These are phyloP conservation scores for Aspergillus nanangensis DNA, from an alignment of 495 filamentous ascomycete genomes.

Conservation along the genomic window DNA sequence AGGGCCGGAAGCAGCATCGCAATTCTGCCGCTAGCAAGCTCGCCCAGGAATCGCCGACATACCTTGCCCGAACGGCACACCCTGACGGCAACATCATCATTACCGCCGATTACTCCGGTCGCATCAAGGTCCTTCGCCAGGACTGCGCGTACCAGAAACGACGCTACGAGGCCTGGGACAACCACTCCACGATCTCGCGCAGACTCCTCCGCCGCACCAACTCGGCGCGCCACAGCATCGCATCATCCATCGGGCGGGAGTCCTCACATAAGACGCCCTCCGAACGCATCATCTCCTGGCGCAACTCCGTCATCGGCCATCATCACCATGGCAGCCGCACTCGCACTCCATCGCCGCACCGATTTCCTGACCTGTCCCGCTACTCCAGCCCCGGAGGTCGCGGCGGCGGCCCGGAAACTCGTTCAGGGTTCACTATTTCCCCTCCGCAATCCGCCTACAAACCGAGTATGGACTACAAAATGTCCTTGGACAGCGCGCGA, in stretches of 20 bases:
- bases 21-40: slow-evolving; percentile 47
- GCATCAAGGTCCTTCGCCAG: slow-evolving; percentile 91
- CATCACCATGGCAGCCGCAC: slow-evolving; percentile 33
- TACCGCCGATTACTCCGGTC: slow-evolving; percentile 80
- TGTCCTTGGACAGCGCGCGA: slow-evolving; percentile 22
- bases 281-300: slow-evolving; percentile 90
- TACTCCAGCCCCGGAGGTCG: slow-evolving; percentile 23
- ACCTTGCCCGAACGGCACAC: slow-evolving; percentile 70
- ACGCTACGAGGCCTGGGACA: slow-evolving; percentile 46
- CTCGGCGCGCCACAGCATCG: slow-evolving; percentile 53
- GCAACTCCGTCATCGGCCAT: slow-evolving; percentile 66
- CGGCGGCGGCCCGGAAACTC: slow-evolving; percentile 22
- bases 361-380: slow-evolving; percentile 31
- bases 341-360: slow-evolving; percentile 57
- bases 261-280: slow-evolving; percentile 55
- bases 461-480: slow-evolving; percentile 24
- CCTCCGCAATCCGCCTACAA: slow-evolving; percentile 32
- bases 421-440: slow-evolving; percentile 30
- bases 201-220: slow-evolving; percentile 66
- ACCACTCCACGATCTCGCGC: slow-evolving; percentile 72
- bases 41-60: slow-evolving; percentile 60
- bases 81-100: slow-evolving; percentile 87
- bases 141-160: slow-evolving; percentile 76
- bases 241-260: slow-evolving; percentile 43
- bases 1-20: slow-evolving; percentile 17